These are phyloP conservation scores for Phylloporus scabripes DNA, from an alignment of 768 basidiomycete genomes.

Conservation along the genomic window DNA sequence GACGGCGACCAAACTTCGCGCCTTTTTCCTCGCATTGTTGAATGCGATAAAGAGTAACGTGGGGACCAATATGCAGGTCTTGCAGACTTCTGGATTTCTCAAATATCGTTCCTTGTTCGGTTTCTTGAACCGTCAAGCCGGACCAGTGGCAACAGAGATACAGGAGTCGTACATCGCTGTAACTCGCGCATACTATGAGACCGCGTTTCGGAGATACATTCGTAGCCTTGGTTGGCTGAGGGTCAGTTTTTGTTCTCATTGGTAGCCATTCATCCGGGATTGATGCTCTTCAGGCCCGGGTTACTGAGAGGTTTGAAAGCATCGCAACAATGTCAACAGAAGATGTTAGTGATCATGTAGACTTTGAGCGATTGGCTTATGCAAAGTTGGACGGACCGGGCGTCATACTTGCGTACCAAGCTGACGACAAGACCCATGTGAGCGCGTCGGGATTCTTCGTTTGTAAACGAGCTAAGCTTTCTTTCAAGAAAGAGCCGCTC, in stretches of 20 bases:
- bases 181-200: conserved; percentile 91
- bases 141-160: conserved; percentile 77
- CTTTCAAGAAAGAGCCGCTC: conserved; percentile 63
- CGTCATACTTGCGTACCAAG: conserved; percentile 80
- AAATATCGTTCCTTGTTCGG: conserved; percentile 78
- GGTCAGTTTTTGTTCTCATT: conserved; percentile 36
- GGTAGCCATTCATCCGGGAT: not conserved
- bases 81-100: conserved; percentile 82
- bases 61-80: conserved; percentile 87
- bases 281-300: conserved; percentile 46
- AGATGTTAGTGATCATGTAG: conserved; percentile 34
- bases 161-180: conserved; percentile 81
- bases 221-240: conserved; percentile 77
- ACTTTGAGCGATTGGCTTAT: conserved; percentile 56
- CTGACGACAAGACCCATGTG: conserved; percentile 84
- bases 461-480: conserved; percentile 11
- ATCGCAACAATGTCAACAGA: conserved; percentile 48
- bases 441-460: conserved; percentile 27
- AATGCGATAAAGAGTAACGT: conserved; percentile 78
- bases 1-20: conserved; percentile 86
- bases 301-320: conserved; percentile 62
- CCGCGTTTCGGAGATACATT: conserved; percentile 86
- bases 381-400: conserved; percentile 76
- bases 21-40: conserved; percentile 79
- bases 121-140: conserved; percentile 81